Percentiles rank a stretch among this genome's conserved stretches.
phyloP scores from a whole-genome alignment of 2,329 filamentous ascomycete genomes.

The Paraphoma sp. region DNA sequence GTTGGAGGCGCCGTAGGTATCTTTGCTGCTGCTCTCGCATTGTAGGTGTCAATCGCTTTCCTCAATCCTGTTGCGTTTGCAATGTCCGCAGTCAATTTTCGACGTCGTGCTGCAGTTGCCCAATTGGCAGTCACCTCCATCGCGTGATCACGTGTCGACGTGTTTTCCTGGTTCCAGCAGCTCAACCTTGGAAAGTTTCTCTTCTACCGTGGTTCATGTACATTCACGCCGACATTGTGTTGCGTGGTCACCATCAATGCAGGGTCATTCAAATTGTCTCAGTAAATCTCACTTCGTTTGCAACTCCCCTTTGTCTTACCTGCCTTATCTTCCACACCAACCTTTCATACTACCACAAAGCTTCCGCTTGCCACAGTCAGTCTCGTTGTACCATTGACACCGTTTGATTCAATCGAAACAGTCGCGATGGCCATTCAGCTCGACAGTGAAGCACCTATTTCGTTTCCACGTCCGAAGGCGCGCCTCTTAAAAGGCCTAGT shows the following conservation, averaged over 20 bases:
- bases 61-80: no score
- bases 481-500: constrained; percentile 1
- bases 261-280: not conserved
- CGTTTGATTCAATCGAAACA: not conserved
- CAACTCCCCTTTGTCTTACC: constrained; percentile 1
- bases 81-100: not conserved
- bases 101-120: not conserved
- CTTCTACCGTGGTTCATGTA: no score
- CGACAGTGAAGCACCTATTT: not conserved
- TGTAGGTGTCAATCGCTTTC: constrained; percentile 14
- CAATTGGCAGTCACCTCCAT: not conserved
- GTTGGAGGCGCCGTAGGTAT: constrained; percentile 31
- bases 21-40: constrained; percentile 29
- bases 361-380: no score
- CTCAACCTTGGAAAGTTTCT: not conserved
- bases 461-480: not conserved
- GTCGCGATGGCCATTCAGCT: not conserved
- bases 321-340: constrained; percentile 1
- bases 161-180: not conserved
- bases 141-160: not conserved
- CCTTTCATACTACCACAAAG: not conserved
- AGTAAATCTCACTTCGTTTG: not conserved
- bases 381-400: not conserved
- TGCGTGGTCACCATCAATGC: not conserved
- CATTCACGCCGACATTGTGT: not conserved